Base-by-base conservation (phyloP, 2,329 filamentous ascomycete genomes). In the Tolypocladium cylindrosporum region DNA sequence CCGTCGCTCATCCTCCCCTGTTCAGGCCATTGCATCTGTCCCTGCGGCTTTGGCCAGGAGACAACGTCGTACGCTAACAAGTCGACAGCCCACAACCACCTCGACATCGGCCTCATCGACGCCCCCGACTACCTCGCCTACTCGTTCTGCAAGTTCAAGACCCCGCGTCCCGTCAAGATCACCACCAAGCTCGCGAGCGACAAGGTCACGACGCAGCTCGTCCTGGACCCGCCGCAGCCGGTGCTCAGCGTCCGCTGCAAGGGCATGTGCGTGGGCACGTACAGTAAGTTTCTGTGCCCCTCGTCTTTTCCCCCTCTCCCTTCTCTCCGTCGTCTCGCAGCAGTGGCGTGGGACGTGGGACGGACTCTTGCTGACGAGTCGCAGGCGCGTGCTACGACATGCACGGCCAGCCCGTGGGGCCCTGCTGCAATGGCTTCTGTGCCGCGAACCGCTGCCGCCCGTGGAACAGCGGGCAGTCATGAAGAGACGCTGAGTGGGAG, bases 371-470 rank as follows among this genome's bases (percentile, higher is more conserved):
- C 40, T 39, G 19, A 34, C 13, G 6, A 14, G 37, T 50, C 31
- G 39, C 27, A 67, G 65, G 61, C 27, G 64, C 67, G 31, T 77
- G 75, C 63, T 75, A 71, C 61, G 61, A 64, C 41, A 54, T 60
- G 43, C 63, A 72, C 10, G 72, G 70, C 3, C 71, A 74, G 60
- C 66, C 58, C 16, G 64, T 73, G 7, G 75, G 72, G 1, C 64
- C 67, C 36, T 78, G 76, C 69, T 78, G 75, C 65, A 73, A 71
- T 27, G 75, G 75, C 6, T 73, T 71, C 62, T 78, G 76, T 57
- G 73, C 73, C 3, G 75, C 72, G 4, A 70, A 68, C 37, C 69
- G 68, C 55, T 79, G 75, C 64, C 69, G 73, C 27, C 72, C 75
- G 4, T 78, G 65, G 65, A 61, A 67, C 52, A 60, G 59, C 57